phyloP scores from a whole-genome alignment of 2,329 filamentous ascomycete genomes.

The Zelopaecilomyces penicillatus region DNA sequence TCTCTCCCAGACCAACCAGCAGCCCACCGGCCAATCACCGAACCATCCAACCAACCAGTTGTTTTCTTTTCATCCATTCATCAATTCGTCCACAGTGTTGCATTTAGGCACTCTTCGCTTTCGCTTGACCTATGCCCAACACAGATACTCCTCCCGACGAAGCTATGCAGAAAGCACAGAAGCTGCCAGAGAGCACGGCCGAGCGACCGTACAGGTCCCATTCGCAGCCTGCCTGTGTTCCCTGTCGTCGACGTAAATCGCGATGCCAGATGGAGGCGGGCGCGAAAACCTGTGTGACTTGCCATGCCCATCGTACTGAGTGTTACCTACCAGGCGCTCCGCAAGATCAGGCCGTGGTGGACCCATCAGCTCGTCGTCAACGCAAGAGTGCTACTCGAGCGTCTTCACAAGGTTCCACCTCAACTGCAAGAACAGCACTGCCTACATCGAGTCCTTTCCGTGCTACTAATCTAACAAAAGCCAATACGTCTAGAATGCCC shows the following conservation, averaged over 20 bases:
- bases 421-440: not conserved
- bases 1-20: too few species aligned
- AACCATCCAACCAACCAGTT: too few species aligned
- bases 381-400: constrained; percentile 8
- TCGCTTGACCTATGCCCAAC: too few species aligned
- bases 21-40: too few species aligned
- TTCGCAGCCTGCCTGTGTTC: constrained; percentile 50
- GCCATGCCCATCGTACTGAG: constrained; percentile 48
- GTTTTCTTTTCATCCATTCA: too few species aligned
- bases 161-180: not conserved
- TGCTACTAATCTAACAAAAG: too few species aligned
- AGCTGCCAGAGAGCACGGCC: constrained; percentile 10
- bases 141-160: too few species aligned
- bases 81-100: too few species aligned
- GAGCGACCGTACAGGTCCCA: constrained; percentile 51
- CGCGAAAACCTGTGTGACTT: constrained; percentile 46
- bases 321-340: constrained; percentile 43
- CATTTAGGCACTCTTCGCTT: too few species aligned
- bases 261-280: constrained; percentile 50
- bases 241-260: constrained; percentile 53
- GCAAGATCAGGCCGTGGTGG: constrained; percentile 5
- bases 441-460: too few species aligned
- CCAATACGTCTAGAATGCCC: too few species aligned
- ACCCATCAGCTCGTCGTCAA: constrained; percentile 6
- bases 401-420: not conserved